Evolutionary conservation across 1,284 basidiomycete genomes (phyloP), one percentile per base, ranked within the genome.

Genomic region (Trametes polyzona): DNA sequence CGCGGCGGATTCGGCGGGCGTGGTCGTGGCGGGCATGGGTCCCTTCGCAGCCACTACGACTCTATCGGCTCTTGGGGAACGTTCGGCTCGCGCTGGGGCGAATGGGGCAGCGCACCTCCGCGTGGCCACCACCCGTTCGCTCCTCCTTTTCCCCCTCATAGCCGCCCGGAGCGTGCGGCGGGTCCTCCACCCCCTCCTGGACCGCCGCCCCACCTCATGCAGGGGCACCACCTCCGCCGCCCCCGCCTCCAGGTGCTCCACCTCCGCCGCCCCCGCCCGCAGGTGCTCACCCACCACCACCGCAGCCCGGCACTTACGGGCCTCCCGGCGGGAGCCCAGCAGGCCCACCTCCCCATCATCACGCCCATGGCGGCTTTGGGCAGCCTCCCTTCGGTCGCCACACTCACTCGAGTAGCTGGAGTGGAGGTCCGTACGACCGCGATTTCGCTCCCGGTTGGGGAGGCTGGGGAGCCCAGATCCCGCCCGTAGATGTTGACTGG

Each of bases 121-220:
- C 54, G 43, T 11, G 35, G 40, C 14, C 32, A 44, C 0, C 37
- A 23, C 21, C 43, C 52, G 24, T 47, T 52, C 29, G 7, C 39
- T 43, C 33, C 24, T 17, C 55, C 43, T 47, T 47, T 56, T 2
- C 61, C 43, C 10, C 55, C 55, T 23, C 46, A 41, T 19, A 52
- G 39, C 4, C 59, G 54, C 29, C 51, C 52, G 11, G 57, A 53
- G 4, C 47, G 40, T 12, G 52, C 55, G 16, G 41, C 39, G 14
- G 54, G 56, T 24, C 51, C 54, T 5, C 59, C 55, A 4, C 48
- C 44, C 17, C 55, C 60, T 17, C 47, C 48, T n/a, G 54, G 48
- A 4, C 65, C 53, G 3, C 56, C 60, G 35, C 59, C 57, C 27
- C 58, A 29, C 65, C 66, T 6, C 65, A 67, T n/a, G 54, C 52